phyloP scores from a whole-genome alignment of 306 rosid species.

The Prunus mongolica region DNA sequence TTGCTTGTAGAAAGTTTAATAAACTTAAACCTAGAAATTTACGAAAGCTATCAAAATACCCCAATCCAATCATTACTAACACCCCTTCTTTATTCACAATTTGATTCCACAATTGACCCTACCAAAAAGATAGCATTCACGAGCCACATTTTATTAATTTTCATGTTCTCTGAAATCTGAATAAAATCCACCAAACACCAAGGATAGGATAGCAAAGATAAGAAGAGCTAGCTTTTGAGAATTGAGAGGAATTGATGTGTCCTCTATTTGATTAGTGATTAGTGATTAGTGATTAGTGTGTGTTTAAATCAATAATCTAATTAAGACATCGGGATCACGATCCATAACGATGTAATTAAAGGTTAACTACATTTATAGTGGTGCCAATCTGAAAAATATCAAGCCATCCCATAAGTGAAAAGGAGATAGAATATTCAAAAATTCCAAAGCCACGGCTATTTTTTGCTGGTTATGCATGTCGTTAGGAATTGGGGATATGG shows the following conservation, averaged over 20 bases:
- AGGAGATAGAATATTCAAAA: slow-evolving; percentile 32
- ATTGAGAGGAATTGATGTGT: slow-evolving; percentile 9
- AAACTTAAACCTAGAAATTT: neutral
- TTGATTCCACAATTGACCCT: slow-evolving; percentile 26
- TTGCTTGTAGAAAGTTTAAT: neutral
- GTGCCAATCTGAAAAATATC: neutral
- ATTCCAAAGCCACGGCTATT: slow-evolving; percentile 45
- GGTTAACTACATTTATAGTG: neutral
- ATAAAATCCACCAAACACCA: neutral
- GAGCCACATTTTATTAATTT: slow-evolving; percentile 11
- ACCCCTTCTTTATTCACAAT: neutral
- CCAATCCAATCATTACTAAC: neutral
- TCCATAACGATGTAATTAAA: neutral
- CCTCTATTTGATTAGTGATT: neutral
- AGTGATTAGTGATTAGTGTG: neutral
- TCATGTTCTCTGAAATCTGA: neutral
- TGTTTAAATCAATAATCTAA: neutral
- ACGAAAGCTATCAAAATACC: neutral
- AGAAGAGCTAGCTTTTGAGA: slow-evolving; percentile 2
- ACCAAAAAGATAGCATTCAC: slow-evolving; percentile 8
- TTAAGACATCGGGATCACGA: neutral
- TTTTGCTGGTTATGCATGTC: slow-evolving; percentile 27
- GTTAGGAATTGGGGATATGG: slow-evolving; percentile 24
- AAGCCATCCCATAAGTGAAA: neutral
- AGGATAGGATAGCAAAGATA: neutral